phyloP scores from a whole-genome alignment of 1,284 basidiomycete species.

The Gymnopus androsaceus region DNA sequence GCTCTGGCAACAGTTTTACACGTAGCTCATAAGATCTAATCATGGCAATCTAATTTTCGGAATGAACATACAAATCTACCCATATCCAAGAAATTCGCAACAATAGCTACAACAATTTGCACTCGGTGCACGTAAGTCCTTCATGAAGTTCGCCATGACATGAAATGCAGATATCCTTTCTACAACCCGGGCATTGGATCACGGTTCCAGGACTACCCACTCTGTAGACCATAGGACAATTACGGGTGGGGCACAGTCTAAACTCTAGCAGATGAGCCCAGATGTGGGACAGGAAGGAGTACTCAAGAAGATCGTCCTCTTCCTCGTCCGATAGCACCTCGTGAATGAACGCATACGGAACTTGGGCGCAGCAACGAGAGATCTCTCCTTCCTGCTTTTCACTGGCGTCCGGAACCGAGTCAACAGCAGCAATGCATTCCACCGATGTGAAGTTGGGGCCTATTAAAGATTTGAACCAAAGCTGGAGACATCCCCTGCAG shows the following conservation, averaged over 20 bases:
- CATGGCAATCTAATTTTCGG: not conserved
- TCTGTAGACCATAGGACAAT: slow-evolving; percentile 33
- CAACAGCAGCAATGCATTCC: slow-evolving; percentile 37
- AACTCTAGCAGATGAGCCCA: slow-evolving; percentile 3
- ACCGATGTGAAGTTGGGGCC: slow-evolving; percentile 28
- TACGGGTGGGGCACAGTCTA: slow-evolving; percentile 25
- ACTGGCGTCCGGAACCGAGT: not conserved
- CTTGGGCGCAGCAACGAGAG: slow-evolving; percentile 4
- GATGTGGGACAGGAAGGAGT: slow-evolving; percentile 14
- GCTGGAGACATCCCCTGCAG: slow-evolving; percentile 49
- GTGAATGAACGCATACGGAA: slow-evolving; percentile 12
- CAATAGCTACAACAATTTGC: slow-evolving; percentile 2
- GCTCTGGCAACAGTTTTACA: slow-evolving; percentile 49
- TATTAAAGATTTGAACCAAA: slow-evolving; percentile 38
- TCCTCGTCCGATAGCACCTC: slow-evolving; percentile 12
- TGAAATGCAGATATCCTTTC: slow-evolving; percentile 27
- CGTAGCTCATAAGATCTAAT: slow-evolving; percentile 10
- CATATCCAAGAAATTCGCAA: not conserved
- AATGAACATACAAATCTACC: not conserved
- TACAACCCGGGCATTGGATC: slow-evolving; percentile 30
- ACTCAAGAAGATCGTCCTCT: slow-evolving; percentile 13
- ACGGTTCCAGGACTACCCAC: slow-evolving; percentile 22
- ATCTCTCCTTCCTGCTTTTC: slow-evolving; percentile 17
- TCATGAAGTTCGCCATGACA: slow-evolving; percentile 35
- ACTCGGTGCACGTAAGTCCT: slow-evolving; percentile 31